Evolutionary conservation across 352 stramenopile species (phyloP), one percentile per base, ranked within the genome.

Genomic region (Detonula confervacea): DNA sequence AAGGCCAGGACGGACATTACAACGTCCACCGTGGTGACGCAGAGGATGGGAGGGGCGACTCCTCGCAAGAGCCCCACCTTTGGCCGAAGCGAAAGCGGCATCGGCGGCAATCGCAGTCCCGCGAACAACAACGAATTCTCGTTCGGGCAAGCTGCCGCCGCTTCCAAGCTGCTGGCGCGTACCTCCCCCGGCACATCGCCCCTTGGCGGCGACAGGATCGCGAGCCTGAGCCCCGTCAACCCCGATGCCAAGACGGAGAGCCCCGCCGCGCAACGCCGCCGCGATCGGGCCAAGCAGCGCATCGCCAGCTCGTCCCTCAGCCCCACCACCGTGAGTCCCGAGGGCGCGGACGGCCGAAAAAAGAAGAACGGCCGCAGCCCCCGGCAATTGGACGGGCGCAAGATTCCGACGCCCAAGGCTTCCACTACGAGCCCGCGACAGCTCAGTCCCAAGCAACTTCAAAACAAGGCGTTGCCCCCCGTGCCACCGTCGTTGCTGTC

Each of bases 1-100:
- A 37, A 39, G 49, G 66, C 68, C n/a, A 55, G 30, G n/a, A 84
- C 76, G 16, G 66, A 79, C 61, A 37, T 84, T 16, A 84, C 76
- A 9, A 84, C 76, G 2, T 75, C 64, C 16, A 73, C 68, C n/a
- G 39, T 68, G 11, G 69, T 49, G 4, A 84, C 76, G n/a, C 47
- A 37, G 22, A 42, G 57, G 56, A 84, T 84, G 69, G 69, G 76
- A 64, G 51, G 56, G n/a, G n/a, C n/a, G n/a, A n/a, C n/a, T n/a
- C n/a, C n/a, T n/a, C n/a, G n/a, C n/a, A n/a, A n/a, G n/a, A n/a
- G n/a, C n/a, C n/a, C n/a, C n/a, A n/a, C n/a, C n/a, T n/a, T n/a
- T n/a, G n/a, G n/a, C n/a, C n/a, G n/a, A n/a, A n/a, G n/a, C 1
- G 47, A 27, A 30, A 16, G 39, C 57, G 27, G 30, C 60, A 14